A percentile compares a stretch with the other conserved stretches of the same genome.
These are phyloP conservation scores for Dioscorea alata DNA, from an alignment of 106 monocot species.

Conservation along the genomic window DNA sequence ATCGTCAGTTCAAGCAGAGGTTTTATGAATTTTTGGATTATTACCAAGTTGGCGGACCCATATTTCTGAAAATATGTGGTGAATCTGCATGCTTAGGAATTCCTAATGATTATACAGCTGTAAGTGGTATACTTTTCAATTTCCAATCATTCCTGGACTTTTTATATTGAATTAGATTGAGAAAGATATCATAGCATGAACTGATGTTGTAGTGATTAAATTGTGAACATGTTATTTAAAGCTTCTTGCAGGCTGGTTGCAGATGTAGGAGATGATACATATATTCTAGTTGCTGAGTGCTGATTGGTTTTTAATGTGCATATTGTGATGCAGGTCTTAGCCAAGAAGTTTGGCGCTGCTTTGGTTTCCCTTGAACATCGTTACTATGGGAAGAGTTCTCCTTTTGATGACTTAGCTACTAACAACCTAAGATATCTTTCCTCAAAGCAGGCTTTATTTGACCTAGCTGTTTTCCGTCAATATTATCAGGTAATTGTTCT, in stretches of 20 bases:
- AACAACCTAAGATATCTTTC: constrained; percentile 81
- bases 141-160: no score
- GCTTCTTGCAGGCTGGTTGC: no score
- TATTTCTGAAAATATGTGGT: constrained; percentile 88
- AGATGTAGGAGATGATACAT: no score
- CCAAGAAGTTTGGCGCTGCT: constrained; percentile 93
- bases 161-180: no score
- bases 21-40: constrained; percentile 88
- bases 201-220: no score
- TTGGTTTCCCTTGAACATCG: constrained; percentile 92
- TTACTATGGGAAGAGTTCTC: constrained; percentile 93
- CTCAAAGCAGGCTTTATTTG: constrained; percentile 96
- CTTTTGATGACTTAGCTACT: constrained; percentile 58
- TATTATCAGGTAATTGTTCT: constrained; percentile 68
- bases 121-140: constrained; percentile 29
- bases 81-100: constrained; percentile 87
- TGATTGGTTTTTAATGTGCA: not conserved
- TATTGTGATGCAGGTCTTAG: constrained; percentile 58
- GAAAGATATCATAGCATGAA: no score
- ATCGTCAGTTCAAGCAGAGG: constrained; percentile 69
- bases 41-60: constrained; percentile 54
- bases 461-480: constrained; percentile 89
- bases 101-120: constrained; percentile 69
- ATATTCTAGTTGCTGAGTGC: no score
- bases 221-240: no score